Percentiles rank a stretch among this genome's conserved stretches.
phyloP scores from a whole-genome alignment of 2,329 filamentous ascomycete species.

The Aspergillus sp. region DNA sequence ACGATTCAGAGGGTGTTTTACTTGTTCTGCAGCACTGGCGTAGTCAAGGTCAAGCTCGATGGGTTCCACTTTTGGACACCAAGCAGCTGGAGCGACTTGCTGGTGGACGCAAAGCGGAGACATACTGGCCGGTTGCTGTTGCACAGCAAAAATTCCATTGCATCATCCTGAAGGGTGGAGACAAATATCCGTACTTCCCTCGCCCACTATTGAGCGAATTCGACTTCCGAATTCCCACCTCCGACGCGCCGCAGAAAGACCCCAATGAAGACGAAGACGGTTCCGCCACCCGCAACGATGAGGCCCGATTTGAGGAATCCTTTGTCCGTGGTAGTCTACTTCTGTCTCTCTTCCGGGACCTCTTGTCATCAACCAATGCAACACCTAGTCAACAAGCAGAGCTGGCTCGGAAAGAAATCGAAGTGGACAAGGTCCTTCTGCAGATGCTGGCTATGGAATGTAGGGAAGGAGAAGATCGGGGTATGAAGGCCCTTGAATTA shows the following conservation, averaged over 20 bases:
- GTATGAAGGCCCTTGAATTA: conserved; percentile 91
- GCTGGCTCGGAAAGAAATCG: conserved; percentile 69
- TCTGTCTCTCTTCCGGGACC: conserved; percentile 69
- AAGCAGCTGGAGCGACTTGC: conserved; percentile 75
- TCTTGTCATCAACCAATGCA: conserved; percentile 63
- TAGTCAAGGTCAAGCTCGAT: conserved; percentile 74
- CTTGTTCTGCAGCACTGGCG: conserved; percentile 90
- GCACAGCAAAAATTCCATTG: conserved; percentile 92
- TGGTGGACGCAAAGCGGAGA: conserved; percentile 78
- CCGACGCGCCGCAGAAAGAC: conserved; percentile 46
- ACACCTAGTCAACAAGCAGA: conserved; percentile 61
- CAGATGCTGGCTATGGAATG: conserved; percentile 89
- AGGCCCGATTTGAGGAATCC: conserved; percentile 65
- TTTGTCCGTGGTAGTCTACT: conserved; percentile 72
- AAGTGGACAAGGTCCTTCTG: conserved; percentile 83
- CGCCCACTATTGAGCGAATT: conserved; percentile 88
- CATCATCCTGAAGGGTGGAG: conserved; percentile 95
- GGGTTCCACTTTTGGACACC: conserved; percentile 91
- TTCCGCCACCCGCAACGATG: conserved; percentile 26
- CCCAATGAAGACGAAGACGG: conserved; percentile 35
- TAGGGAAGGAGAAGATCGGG: conserved; percentile 83
- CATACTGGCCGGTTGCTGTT: conserved; percentile 93
- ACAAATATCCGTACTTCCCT: conserved; percentile 89
- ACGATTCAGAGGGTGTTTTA: conserved; percentile 86
- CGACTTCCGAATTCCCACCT: conserved; percentile 79